Evolutionary conservation across 768 basidiomycete species (phyloP).

Genomic region (Leccinum ochraceum): DNA sequence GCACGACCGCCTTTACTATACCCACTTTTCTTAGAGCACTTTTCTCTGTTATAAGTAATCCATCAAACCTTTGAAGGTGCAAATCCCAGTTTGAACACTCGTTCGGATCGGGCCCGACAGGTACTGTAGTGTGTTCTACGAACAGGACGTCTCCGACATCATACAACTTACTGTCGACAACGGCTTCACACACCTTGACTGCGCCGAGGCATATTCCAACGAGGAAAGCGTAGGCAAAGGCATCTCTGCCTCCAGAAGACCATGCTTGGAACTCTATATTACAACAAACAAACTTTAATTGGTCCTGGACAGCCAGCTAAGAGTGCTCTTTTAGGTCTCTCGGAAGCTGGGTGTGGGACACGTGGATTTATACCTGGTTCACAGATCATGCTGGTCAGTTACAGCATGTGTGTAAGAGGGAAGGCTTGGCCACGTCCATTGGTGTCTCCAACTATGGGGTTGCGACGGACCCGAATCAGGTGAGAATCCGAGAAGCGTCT

Average conservation of each 20-base stretch:
- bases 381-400: too few species aligned
- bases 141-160: background rate
- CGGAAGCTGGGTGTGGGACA: too few species aligned
- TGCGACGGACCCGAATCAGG: conserved; percentile 4
- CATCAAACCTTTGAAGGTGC: background rate
- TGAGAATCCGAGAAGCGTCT: background rate
- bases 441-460: too few species aligned
- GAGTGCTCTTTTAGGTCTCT: too few species aligned
- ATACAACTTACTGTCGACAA: conserved; percentile 2
- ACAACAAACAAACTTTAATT: background rate
- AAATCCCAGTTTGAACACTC: background rate
- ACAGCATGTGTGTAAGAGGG: too few species aligned
- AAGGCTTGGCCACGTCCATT: too few species aligned
- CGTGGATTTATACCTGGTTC: too few species aligned
- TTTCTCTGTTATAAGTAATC: background rate
- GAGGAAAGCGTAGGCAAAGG: conserved; percentile 1
- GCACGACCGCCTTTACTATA: background rate
- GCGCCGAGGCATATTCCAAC: conserved; percentile 8
- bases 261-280: conserved; percentile 1
- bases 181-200: background rate
- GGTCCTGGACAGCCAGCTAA: too few species aligned
- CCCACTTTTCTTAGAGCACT: background rate
- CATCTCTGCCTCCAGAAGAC: background rate
- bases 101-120: background rate
- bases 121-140: background rate